A percentile compares a stretch with the other conserved stretches of the same genome.
These are phyloP conservation scores for Neonectria coccinea DNA, from an alignment of 2,329 filamentous ascomycete genomes.

Conservation along the genomic window DNA sequence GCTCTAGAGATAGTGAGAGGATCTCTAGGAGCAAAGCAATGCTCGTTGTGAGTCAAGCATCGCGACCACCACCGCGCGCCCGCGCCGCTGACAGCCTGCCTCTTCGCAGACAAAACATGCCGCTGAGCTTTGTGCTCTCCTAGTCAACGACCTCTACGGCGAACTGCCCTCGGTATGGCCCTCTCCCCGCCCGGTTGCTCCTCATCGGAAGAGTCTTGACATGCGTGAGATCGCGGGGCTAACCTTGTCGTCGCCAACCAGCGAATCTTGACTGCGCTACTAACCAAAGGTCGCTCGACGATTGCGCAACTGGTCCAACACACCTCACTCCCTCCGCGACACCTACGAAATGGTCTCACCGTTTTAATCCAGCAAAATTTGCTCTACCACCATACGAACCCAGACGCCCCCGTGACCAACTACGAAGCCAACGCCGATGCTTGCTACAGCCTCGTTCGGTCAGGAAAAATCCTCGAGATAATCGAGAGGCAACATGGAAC, in stretches of 20 bases:
- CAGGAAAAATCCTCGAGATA: conserved; percentile 83
- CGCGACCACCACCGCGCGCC: conserved; percentile 28
- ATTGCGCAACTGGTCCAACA: conserved; percentile 76
- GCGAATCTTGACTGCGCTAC: conserved; percentile 86
- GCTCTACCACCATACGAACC: conserved; percentile 76
- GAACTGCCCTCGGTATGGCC: conserved; percentile 87
- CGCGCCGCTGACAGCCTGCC: conserved; percentile 39
- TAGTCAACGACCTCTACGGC: conserved; percentile 90
- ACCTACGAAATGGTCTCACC: conserved; percentile 83
- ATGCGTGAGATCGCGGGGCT: conserved; percentile 43
- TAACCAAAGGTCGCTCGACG: conserved; percentile 81
- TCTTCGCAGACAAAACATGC: conserved; percentile 73
- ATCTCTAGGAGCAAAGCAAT: conserved; percentile 79
- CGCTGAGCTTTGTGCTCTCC: conserved; percentile 88
- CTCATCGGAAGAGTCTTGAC: conserved; percentile 17
- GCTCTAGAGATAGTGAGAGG: conserved; percentile 84
- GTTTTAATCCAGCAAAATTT: conserved; percentile 92
- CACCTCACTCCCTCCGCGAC: conserved; percentile 78
- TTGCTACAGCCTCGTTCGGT: conserved; percentile 85
- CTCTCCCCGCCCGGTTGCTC: conserved; percentile 25
- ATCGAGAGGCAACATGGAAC: conserved; percentile 79
- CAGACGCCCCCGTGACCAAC: conserved; percentile 71
- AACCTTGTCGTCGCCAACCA: conserved; percentile 55
- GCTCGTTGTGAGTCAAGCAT: conserved; percentile 61
- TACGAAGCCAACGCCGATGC: conserved; percentile 87